Evolutionary conservation across 2,329 filamentous ascomycete genomes (phyloP), one percentile per base, ranked within the genome.

Genomic region (Metarhizium humberi): DNA sequence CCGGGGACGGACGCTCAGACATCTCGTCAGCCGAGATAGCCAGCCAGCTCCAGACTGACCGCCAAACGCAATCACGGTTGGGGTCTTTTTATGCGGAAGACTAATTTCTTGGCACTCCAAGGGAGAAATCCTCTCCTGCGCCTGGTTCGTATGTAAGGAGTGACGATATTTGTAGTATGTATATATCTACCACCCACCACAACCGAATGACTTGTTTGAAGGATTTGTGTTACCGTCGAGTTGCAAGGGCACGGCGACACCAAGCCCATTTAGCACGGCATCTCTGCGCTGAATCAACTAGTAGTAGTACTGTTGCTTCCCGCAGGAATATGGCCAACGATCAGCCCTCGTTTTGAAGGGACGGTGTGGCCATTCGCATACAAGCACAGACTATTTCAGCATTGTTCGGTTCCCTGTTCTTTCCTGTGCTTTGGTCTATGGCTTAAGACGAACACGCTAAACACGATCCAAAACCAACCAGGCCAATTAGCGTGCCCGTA

Each of bases 1-100:
- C 48, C 29, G 46, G 47, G 53, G 38, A 55, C 29, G 40, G n/a
- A 38, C 47, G 55, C 51, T 56, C 51, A 34, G 51, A 51, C 55
- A 20, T 46, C 50, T 29, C 54, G 42, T 25, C 42, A 45, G 42
- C 18, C 42, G 18, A 45, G 14, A 16, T 43, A 18, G 40, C 40
- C 40, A 43, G 16, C 40, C 40, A 7, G 25, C 43, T 10, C 7
- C 4, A 6, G 13, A 48, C 45, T 48, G 43, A 46, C 43, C 43
- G 43, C 43, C 43, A 46, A 13, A 46, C 18, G 43, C 43, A n/a
- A n/a, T 25, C 16, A 25, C 18, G 16, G 11, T 42, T 14, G 40
- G n/a, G 14, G 2, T 42, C 14, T 11, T 8, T 34, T 46, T 4
- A 46, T 25, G 18, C 6, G 43, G 6, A 25, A n/a, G 43, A 46